Percentiles rank a stretch among this genome's conserved stretches.
Evolutionary conservation across 768 basidiomycete genomes (phyloP).

Genomic region (Russula compacta): DNA sequence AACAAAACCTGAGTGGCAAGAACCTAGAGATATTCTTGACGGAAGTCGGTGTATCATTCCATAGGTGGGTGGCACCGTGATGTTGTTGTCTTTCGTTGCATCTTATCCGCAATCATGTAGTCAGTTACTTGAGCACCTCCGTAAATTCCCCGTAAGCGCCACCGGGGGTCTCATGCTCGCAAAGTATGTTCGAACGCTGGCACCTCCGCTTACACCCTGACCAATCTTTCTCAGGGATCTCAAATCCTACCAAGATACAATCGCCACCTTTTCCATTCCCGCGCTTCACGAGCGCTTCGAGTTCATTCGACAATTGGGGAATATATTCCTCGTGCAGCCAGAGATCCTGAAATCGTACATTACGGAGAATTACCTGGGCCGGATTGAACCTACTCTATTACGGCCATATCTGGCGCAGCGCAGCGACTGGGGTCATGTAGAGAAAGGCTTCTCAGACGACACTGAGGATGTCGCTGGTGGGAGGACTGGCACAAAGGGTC

Average conservation of each 20-base stretch:
- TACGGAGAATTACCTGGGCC: constrained; percentile 85
- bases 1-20: constrained; percentile 77
- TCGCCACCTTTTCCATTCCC: constrained; percentile 74
- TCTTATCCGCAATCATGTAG: constrained; percentile 32
- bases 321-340: constrained; percentile 92
- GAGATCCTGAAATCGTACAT: constrained; percentile 95
- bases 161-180: constrained; percentile 97
- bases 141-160: constrained; percentile 93
- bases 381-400: constrained; percentile 79
- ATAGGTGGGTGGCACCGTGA: constrained; percentile 43
- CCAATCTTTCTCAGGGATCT: constrained; percentile 57
- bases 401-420: constrained; percentile 87
- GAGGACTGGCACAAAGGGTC: constrained; percentile 40
- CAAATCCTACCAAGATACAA: constrained; percentile 89
- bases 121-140: constrained; percentile 85
- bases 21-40: constrained; percentile 88
- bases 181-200: constrained; percentile 49
- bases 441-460: constrained; percentile 58
- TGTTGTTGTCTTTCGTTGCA: background rate
- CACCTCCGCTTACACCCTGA: background rate
- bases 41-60: constrained; percentile 91
- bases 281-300: constrained; percentile 91
- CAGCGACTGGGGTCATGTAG: constrained; percentile 84
- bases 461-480: constrained; percentile 30
- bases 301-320: constrained; percentile 94